Evolutionary conservation across 176 grass and related monocot genomes (phyloP), one percentile per base, ranked within the genome.

Genomic region (Guadua angustifolia): DNA sequence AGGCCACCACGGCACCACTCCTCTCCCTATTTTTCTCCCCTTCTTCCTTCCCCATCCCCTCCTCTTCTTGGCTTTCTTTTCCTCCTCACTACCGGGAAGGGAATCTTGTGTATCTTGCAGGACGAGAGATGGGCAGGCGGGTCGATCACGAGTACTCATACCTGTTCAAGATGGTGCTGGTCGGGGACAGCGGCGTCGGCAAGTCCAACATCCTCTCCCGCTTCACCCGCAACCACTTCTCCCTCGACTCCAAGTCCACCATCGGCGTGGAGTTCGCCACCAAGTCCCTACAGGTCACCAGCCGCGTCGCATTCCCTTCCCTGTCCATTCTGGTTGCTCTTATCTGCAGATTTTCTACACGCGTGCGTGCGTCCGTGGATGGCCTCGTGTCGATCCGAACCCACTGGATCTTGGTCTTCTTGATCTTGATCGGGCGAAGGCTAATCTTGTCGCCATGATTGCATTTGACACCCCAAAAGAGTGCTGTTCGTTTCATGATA

Each of bases 151-250:
- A 92, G 91, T 97, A 97, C 82, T 91, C 90, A 56, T 97, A 97
- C 87, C 64, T 97, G 17, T 94, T 97, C 91, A 97, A 97, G 94
- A 92, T 92, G 79, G 88, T 94, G 58, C 86, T 94, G 75, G 94
- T 97, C 87, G 94, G 94, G n/a, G 94, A 94, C 74, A 94, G 92
- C 43, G 89, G 92, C 78, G 92, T 97, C 51, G 88, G 92, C 69
- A 94, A 97, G 71, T 94, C 92, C 79, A 94, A 97, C 78, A 84
- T 97, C 57, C 92, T 94, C 65, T 94, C 92, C 45, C 83, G 92
- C 9, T 97, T 97, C 92, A 97, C 89, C 38, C 92, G 89, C 82
- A 97, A 90, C 79, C 88, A 94, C 83, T 97, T 97, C 88, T 94
- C 80, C 84, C 88, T 97, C 79, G 89, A 97, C 77, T 97, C 94